A percentile compares a stretch with the other conserved stretches of the same genome.
phyloP scores from a whole-genome alignment of 805 yeast species.

The Yamadazyma sp. region DNA sequence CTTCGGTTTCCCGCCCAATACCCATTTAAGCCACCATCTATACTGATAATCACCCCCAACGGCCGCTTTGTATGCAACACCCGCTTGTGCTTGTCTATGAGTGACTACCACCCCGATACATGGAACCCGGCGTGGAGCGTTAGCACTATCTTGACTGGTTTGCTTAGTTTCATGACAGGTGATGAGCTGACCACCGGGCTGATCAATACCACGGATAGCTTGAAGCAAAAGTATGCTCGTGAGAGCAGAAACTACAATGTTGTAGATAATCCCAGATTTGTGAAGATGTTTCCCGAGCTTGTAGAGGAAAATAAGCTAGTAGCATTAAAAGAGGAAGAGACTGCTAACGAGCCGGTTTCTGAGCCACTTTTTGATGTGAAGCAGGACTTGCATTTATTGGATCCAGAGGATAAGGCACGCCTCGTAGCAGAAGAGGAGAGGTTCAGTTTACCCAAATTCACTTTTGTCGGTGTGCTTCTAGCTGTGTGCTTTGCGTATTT shows the following conservation, averaged over 20 bases:
- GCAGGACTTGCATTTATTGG: conserved; percentile 43
- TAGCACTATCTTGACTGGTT: conserved; percentile 80
- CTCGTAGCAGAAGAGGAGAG: conserved; percentile 22
- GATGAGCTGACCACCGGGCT: conserved; percentile 85
- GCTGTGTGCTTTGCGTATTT: conserved; percentile 31
- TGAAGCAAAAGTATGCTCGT: conserved; percentile 56
- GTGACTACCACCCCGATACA: conserved; percentile 89
- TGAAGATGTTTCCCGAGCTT: conserved; percentile 67
- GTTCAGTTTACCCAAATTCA: conserved; percentile 12
- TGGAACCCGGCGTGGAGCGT: conserved; percentile 99
- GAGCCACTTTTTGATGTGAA: conserved; percentile 17
- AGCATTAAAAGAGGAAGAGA: conserved; percentile 21
- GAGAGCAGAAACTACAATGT: conserved; percentile 63
- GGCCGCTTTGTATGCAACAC: conserved; percentile 84
- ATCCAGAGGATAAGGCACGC: conserved; percentile 69
- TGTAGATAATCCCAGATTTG: conserved; percentile 56
- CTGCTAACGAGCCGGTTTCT: conserved; percentile 15
- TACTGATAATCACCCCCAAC: conserved; percentile 84
- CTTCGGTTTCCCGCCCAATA: conserved; percentile 79
- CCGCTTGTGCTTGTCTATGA: conserved; percentile 84
- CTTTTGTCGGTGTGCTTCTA: conserved; percentile 30
- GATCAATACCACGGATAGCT: conserved; percentile 58
- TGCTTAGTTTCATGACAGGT: conserved; percentile 89
- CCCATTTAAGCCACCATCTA: conserved; percentile 90
- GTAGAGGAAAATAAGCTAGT: conserved; percentile 43